These are phyloP conservation scores for Calonectria multiphialidica DNA, from an alignment of 2,329 filamentous ascomycete genomes.

Conservation along the genomic window DNA sequence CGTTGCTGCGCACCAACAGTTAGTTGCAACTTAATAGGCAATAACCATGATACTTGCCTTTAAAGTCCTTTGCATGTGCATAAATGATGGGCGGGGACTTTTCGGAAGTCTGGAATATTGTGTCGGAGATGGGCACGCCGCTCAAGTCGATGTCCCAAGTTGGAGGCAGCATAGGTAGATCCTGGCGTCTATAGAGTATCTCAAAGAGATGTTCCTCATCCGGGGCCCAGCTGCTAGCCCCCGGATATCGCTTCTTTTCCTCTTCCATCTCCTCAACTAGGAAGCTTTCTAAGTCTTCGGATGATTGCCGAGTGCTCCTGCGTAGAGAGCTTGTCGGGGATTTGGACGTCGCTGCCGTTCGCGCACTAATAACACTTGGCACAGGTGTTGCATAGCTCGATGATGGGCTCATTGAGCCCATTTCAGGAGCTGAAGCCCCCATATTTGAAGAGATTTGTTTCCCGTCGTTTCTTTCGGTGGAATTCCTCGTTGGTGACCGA, in stretches of 20 bases:
- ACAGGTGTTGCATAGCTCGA: slow-evolving; percentile 8
- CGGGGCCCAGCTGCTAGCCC: slow-evolving; percentile 62
- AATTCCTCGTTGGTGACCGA: neutral
- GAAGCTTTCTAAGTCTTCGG: slow-evolving; percentile 20
- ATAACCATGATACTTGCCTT: slow-evolving; percentile 43
- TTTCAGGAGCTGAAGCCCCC: neutral
- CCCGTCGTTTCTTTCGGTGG: neutral
- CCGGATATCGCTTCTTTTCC: slow-evolving; percentile 56
- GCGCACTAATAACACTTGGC: slow-evolving; percentile 16
- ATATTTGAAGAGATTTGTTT: neutral
- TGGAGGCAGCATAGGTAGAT: slow-evolving; percentile 54
- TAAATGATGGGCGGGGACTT: slow-evolving; percentile 52
- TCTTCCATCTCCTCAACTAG: slow-evolving; percentile 54
- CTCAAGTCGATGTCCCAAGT: slow-evolving; percentile 57
- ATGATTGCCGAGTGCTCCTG: slow-evolving; percentile 14
- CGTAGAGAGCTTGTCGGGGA: slow-evolving; percentile 21
- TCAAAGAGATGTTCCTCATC: slow-evolving; percentile 61
- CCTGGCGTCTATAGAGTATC: slow-evolving; percentile 55
- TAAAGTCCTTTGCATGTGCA: slow-evolving; percentile 51
- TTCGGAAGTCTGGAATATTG: slow-evolving; percentile 49
- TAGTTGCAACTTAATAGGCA: neutral
- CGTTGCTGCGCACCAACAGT: slow-evolving; percentile 48
- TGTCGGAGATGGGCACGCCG: slow-evolving; percentile 53
- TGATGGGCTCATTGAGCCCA: slow-evolving; percentile 8
- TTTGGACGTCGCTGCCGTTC: slow-evolving; percentile 18